Evolutionary conservation across 148 eudicot genomes (phyloP), one percentile per base, ranked within the genome.

Genomic region (Cornus suecica): DNA sequence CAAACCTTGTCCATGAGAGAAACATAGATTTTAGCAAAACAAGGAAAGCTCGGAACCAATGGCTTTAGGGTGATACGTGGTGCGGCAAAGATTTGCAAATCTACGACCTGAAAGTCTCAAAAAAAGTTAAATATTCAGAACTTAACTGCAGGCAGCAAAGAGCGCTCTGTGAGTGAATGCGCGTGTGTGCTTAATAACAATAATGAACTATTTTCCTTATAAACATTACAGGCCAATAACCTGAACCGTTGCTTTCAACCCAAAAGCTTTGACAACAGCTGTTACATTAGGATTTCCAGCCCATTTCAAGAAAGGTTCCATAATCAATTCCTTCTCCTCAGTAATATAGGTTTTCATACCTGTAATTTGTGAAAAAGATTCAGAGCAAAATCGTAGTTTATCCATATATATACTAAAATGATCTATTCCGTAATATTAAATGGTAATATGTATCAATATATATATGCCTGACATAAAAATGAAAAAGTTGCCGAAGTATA

Each of bases 1-100:
- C 88, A 63, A 20, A 94, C 97, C 98, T 94, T 94, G 72, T 91
- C 97, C 98, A 92, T 94, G 64, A 94, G 97, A 58, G 97, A 92
- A 8, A 92, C 98, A 34, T 65, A 88, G 76, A 94, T 92, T 62
- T 88, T 90, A 67, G 94, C 91, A 83, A 94, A 94, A 81, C 97
- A 92, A 68, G 98, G 98, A 78, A 94, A 92, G 82, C 94, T 90
- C 66, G 98, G 98, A 72, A 94, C 98, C 84, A 94, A 78, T 18
- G 98, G 97, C 85, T 94, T 94, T 32, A 94, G 69, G 66, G 97
- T 90, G 68, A 94, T 88, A 14, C 98, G 97, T 3, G 98, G 98
- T 73, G 84, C 77, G 66, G 97, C 98, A 83, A 94, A 94, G 14
- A 92, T 86, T 82, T 94, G 98, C 77, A 94, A 79, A 86, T 92